Evolutionary conservation across 805 yeast species (phyloP), one percentile per base, ranked within the genome.

Genomic region (Zygotorulaspora florentina): DNA sequence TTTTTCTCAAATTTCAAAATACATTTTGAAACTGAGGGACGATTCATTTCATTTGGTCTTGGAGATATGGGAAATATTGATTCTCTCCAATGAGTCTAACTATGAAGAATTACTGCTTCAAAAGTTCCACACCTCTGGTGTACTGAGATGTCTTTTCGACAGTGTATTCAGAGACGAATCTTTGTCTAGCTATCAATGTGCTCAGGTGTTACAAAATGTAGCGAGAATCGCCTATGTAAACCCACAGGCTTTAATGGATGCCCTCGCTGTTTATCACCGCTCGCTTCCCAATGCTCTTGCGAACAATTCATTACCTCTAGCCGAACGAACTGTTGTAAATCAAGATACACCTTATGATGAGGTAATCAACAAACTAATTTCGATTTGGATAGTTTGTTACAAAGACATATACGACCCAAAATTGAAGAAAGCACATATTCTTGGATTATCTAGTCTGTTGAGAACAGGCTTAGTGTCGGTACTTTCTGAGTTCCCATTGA

Each of bases 401-500:
- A 68, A 70, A 25, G 77, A 78, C 48, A 75, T 86, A 46, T 85
- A 84, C 35, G 88, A 83, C 56, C 90, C 95, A 1, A 74, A 87
- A 48, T 79, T 80, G 53, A 79, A 85, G 50, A 91, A 91, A 63
- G 68, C 83, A 42, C 80, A 77, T 52, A 67, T 81, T 2, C 62
- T 87, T 47, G 93, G 87, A 0, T 61, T 85, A 8, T 67, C 83
- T 2, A 66, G 81, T 9, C 54, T 85, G 41, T 54, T 78, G 10
- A 64, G 73, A 25, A 66, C 74, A 1, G 69, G 70, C 1, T 50
- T 59, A 18, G 48, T 57, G 2, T 54, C 61, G 1, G 54, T 68
- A 11, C 51, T 67, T 39, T 51, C 59, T n/a, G 65, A 53, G 37
- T 60, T 62, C 20, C 58, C 61, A 2, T 54, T 69, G 9, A 62